Percentiles rank a stretch among this genome's conserved stretches.
Evolutionary conservation across 495 filamentous ascomycete species (phyloP).

Genomic region (Paragyromitra xinjiangensis): DNA sequence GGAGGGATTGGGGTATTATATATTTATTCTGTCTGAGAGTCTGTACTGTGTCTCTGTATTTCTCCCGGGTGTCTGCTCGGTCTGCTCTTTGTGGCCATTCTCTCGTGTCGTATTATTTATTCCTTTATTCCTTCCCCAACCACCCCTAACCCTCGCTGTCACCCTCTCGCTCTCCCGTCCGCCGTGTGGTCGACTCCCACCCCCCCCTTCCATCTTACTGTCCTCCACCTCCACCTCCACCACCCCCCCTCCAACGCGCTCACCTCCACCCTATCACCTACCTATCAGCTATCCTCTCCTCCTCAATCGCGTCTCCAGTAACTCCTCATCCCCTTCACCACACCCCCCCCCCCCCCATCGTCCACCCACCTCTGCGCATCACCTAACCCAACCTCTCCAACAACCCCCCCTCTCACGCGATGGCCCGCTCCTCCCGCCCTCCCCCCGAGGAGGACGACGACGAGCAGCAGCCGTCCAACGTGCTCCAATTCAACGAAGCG

Average conservation of each 20-base stretch:
- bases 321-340: background rate
- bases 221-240: slow-evolving; percentile 18
- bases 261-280: slow-evolving; percentile 10
- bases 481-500: slow-evolving; percentile 80
- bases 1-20: background rate
- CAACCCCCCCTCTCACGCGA: slow-evolving; percentile 36
- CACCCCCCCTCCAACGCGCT: slow-evolving; percentile 29
- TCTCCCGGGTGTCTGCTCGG: background rate
- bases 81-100: no score
- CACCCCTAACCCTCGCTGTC: slow-evolving; percentile 49
- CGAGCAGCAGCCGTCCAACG: slow-evolving; percentile 50
- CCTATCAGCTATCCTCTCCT: slow-evolving; percentile 7
- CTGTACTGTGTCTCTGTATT: background rate
- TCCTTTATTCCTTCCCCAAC: background rate
- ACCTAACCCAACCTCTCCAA: background rate
- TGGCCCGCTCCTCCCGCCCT: slow-evolving; percentile 55
- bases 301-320: background rate
- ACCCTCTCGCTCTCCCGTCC: slow-evolving; percentile 37
- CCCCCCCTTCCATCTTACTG: slow-evolving; percentile 12
- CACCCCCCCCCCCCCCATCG: background rate
- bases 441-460: slow-evolving; percentile 52
- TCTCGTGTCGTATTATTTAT: background rate
- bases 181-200: slow-evolving; percentile 24
- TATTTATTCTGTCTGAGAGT: background rate
- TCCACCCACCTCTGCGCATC: background rate